A percentile compares a stretch with the other conserved stretches of the same genome.
These are phyloP conservation scores for Herpotrichia juniperi DNA, from an alignment of 2,329 filamentous ascomycete species.

Conservation along the genomic window DNA sequence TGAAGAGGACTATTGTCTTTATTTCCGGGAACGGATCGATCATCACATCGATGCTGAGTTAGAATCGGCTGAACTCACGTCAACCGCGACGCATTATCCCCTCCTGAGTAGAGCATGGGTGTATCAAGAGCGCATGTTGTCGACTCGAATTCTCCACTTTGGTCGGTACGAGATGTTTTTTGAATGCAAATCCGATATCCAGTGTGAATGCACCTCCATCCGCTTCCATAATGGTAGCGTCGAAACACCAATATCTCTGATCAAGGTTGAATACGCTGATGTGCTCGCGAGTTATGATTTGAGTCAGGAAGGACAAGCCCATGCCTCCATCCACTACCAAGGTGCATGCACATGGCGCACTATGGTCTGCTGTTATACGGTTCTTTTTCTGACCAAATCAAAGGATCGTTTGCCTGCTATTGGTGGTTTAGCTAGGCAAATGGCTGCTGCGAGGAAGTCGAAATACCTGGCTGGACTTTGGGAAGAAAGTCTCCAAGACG, in stretches of 20 bases:
- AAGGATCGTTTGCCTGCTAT: slow-evolving; percentile 15
- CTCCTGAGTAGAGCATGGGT: slow-evolving; percentile 31
- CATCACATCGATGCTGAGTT: neutral
- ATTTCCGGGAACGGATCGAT: slow-evolving; percentile 2
- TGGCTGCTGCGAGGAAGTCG: neutral
- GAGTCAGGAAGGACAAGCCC: neutral
- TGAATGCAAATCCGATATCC: slow-evolving; percentile 18
- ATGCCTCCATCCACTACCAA: neutral
- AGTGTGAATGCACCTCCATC: slow-evolving; percentile 12
- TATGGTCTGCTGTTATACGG: slow-evolving; percentile 10
- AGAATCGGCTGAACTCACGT: slow-evolving; percentile 2
- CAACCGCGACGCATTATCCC: slow-evolving; percentile 29
- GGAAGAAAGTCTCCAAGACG: slow-evolving; percentile 6
- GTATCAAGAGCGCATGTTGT: slow-evolving; percentile 40
- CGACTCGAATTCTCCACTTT: slow-evolving; percentile 39
- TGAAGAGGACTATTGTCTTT: slow-evolving; percentile 19
- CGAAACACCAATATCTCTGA: slow-evolving; percentile 1
- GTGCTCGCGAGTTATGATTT: neutral
- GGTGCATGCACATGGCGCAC: slow-evolving; percentile 3
- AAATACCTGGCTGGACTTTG: slow-evolving; percentile 12
- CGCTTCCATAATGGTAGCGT: neutral
- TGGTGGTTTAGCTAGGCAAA: slow-evolving; percentile 8
- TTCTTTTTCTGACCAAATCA: slow-evolving; percentile 6
- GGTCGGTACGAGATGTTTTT: slow-evolving; percentile 14
- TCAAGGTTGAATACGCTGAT: slow-evolving; percentile 10